Evolutionary conservation across 1,284 basidiomycete genomes (phyloP).

Genomic region (Uromyces viciae-fabae): DNA sequence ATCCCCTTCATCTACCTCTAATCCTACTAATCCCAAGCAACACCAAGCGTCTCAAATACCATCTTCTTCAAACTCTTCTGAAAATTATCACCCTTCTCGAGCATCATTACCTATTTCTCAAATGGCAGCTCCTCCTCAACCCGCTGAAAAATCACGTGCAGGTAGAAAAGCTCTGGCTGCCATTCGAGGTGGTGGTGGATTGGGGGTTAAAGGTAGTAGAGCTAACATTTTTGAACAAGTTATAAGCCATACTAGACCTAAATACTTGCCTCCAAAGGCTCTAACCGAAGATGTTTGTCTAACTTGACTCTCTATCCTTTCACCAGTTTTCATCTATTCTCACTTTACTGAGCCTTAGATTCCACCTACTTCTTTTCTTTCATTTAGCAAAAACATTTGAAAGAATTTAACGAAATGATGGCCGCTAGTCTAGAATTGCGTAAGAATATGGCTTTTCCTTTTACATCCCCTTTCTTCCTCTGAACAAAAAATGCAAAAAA

Average conservation of each 20-base stretch:
- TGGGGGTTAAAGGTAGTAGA: constrained; percentile 24
- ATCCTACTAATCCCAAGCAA: too few relatives aligned
- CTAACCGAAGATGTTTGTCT: constrained; percentile 50
- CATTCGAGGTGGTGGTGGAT: constrained; percentile 32
- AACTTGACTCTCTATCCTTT: background rate
- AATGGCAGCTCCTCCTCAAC: constrained; percentile 30
- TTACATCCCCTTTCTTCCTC: too few relatives aligned
- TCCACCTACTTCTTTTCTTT: background rate
- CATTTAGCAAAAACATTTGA: constrained; percentile 17
- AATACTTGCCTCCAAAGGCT: constrained; percentile 51
- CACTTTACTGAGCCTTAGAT: background rate
- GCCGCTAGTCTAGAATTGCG: constrained; percentile 22
- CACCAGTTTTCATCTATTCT: background rate
- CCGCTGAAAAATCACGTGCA: constrained; percentile 26
- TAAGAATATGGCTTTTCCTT: too few relatives aligned
- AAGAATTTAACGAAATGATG: constrained; percentile 28
- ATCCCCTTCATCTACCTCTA: too few relatives aligned
- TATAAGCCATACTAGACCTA: constrained; percentile 50
- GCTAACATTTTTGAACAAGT: constrained; percentile 50
- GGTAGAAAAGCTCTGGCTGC: constrained; percentile 18
- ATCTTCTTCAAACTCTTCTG: too few relatives aligned
- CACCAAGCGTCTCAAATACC: background rate
- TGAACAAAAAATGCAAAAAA: too few relatives aligned
- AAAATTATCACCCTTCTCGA: background rate
- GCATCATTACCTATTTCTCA: background rate